phyloP scores from a whole-genome alignment of 345 rosid species.

The Bruguiera gymnorhiza region DNA sequence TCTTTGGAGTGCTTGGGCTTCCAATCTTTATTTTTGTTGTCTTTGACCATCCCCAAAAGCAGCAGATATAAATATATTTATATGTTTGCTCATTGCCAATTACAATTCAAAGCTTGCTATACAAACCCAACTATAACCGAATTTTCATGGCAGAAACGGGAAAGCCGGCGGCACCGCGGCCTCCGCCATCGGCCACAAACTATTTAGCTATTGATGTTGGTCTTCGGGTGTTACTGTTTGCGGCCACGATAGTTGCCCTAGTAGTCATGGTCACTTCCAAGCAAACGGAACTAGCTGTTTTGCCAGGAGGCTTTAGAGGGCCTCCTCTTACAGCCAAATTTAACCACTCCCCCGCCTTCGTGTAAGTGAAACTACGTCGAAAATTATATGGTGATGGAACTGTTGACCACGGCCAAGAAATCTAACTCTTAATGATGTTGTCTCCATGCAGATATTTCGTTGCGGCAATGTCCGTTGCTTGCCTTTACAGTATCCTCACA shows the following conservation, averaged over 20 bases:
- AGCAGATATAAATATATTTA: too few species aligned
- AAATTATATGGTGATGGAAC: not conserved
- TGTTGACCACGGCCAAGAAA: too few species aligned
- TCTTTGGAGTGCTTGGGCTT: not conserved
- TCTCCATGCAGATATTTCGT: constrained; percentile 54
- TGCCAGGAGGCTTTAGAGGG: constrained; percentile 18
- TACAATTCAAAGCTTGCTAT: too few species aligned
- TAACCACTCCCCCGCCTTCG: constrained; percentile 63
- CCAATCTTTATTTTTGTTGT: not conserved
- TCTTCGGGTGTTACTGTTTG: constrained; percentile 55
- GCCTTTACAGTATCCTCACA: constrained; percentile 57
- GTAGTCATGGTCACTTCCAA: constrained; percentile 57
- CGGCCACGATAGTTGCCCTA: constrained; percentile 43
- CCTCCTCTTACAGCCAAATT: constrained; percentile 47
- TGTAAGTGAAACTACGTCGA: constrained; percentile 35
- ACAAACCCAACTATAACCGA: too few species aligned
- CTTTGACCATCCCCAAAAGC: not conserved
- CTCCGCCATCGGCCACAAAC: not conserved
- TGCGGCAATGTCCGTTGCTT: constrained; percentile 53
- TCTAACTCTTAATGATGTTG: too few species aligned
- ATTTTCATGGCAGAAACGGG: constrained; percentile 15
- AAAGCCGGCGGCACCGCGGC: constrained; percentile 8
- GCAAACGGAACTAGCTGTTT: constrained; percentile 38
- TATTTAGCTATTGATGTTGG: constrained; percentile 34
- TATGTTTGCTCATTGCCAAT: too few species aligned